These are phyloP conservation scores for Heritiera fomes DNA, from an alignment of 345 rosid species.

Conservation along the genomic window DNA sequence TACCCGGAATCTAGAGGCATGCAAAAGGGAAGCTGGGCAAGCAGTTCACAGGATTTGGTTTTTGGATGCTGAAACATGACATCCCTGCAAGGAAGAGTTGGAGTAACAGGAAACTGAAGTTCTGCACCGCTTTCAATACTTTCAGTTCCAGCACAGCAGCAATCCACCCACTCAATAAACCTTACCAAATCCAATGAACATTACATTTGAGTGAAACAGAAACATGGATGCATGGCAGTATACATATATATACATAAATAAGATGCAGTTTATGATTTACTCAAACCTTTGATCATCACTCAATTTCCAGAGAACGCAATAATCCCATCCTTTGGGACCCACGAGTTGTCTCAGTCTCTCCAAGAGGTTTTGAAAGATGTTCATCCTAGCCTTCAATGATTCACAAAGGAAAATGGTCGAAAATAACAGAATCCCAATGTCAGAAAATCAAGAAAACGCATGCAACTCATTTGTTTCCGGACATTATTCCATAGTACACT, in stretches of 20 bases:
- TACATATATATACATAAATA: neutral
- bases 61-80: constrained; percentile 62
- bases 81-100: constrained; percentile 60
- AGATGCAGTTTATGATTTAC: neutral
- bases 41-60: constrained; percentile 68
- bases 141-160: constrained; percentile 78
- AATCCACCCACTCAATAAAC: constrained; percentile 72
- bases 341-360: constrained; percentile 73
- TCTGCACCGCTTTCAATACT: constrained; percentile 35
- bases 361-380: constrained; percentile 49
- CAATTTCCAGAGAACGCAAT: constrained; percentile 79
- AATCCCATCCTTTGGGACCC: constrained; percentile 74
- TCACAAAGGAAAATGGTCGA: neutral
- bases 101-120: constrained; percentile 42
- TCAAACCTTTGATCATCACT: constrained; percentile 84
- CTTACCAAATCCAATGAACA: constrained; percentile 24
- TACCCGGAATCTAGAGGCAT: constrained; percentile 39
- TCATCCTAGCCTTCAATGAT: constrained; percentile 37
- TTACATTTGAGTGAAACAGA: neutral
- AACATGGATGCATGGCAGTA: neutral
- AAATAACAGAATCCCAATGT: neutral
- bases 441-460: neutral
- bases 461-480: neutral
- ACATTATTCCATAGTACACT: too few relatives aligned
- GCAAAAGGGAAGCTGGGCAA: constrained; percentile 65